A percentile compares a stretch with the other conserved stretches of the same genome.
These are phyloP conservation scores for Papiliotrema flavescens DNA, from an alignment of 1,284 basidiomycete species.

Conservation along the genomic window DNA sequence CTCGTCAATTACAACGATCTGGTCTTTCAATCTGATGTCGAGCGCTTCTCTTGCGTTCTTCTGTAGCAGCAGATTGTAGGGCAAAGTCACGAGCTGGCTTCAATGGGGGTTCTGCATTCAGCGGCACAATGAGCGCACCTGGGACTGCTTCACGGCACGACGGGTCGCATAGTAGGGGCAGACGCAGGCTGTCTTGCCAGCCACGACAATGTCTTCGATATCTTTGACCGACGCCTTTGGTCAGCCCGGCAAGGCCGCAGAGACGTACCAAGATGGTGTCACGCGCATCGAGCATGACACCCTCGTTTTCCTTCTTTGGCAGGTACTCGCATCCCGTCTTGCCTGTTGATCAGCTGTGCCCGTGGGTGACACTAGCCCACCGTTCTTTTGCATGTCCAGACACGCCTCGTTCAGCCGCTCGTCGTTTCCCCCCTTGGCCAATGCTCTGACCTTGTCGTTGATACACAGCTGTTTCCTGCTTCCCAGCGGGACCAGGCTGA, in stretches of 20 bases:
- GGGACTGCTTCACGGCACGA: constrained; percentile 79
- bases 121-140: constrained; percentile 56
- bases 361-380: constrained; percentile 49
- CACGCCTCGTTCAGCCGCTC: constrained; percentile 91
- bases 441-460: constrained; percentile 60
- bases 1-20: constrained; percentile 90
- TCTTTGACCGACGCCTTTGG: constrained; percentile 78
- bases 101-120: background rate
- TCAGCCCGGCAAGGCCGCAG: background rate
- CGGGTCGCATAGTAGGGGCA: constrained; percentile 95
- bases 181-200: constrained; percentile 63
- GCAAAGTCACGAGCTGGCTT: constrained; percentile 74
- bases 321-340: constrained; percentile 71
- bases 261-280: constrained; percentile 76
- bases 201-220: constrained; percentile 82
- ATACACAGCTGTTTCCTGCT: constrained; percentile 94
- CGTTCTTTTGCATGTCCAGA: constrained; percentile 71
- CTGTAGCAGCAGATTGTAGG: constrained; percentile 89
- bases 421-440: constrained; percentile 52
- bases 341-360: constrained; percentile 47
- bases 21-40: constrained; percentile 74
- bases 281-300: constrained; percentile 73
- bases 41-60: constrained; percentile 79
- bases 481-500: constrained; percentile 71
- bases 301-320: constrained; percentile 69